A percentile compares a stretch with the other conserved stretches of the same genome.
phyloP scores from a whole-genome alignment of 192 early-diverging fungal species.

The Coemansia sp. region DNA sequence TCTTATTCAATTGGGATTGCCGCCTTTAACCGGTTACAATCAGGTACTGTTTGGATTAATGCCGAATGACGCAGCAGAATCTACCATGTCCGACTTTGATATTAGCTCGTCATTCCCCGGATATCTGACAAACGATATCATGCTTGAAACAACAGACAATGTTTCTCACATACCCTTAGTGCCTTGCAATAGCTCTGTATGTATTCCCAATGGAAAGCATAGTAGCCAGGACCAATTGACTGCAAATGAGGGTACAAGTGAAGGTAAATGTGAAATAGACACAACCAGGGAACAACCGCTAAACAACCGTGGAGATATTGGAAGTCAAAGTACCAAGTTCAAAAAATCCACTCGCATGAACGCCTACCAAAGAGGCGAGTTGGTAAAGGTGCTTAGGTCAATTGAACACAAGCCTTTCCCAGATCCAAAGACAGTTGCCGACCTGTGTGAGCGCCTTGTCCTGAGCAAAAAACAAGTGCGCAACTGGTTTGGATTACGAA shows the following conservation, averaged over 20 bases:
- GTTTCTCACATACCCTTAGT: neutral
- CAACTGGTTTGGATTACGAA: slow-evolving; percentile 51
- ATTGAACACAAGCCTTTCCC: slow-evolving; percentile 42
- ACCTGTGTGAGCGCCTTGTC: slow-evolving; percentile 10
- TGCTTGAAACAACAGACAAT: neutral
- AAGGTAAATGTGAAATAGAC: too few species aligned
- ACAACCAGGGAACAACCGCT: neutral
- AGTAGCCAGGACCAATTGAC: neutral
- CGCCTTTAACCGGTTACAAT: too few species aligned
- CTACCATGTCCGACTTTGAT: too few species aligned
- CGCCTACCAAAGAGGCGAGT: slow-evolving; percentile 20
- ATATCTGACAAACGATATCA: neutral
- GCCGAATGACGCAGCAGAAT: too few species aligned
- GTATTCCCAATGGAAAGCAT: neutral
- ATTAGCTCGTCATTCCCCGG: neutral
- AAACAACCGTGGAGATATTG: neutral
- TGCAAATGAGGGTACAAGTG: neutral
- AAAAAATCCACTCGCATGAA: slow-evolving; percentile 14
- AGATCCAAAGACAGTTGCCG: slow-evolving; percentile 7
- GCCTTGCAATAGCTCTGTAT: neutral
- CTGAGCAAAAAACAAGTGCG: slow-evolving; percentile 38
- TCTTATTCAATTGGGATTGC: too few species aligned
- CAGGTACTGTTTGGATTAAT: too few species aligned
- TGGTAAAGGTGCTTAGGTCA: slow-evolving; percentile 17
- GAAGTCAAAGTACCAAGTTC: neutral